phyloP scores from a whole-genome alignment of 768 basidiomycete genomes.

The Pluteus cervinus region DNA sequence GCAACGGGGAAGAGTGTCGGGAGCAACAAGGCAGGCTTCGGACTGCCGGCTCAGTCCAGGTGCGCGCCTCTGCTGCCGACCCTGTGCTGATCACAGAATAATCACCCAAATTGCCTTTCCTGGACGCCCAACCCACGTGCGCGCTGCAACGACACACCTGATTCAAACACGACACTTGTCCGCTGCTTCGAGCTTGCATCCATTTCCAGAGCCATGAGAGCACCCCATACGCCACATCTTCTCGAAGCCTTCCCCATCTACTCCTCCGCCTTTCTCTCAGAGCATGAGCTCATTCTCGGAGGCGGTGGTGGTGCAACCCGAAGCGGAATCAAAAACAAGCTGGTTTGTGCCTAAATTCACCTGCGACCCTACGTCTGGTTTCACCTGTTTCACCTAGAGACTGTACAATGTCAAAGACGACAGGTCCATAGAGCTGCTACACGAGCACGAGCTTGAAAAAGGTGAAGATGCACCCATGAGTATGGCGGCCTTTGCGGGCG shows the following conservation, averaged over 20 bases:
- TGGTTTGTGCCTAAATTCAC: slow-evolving; percentile 45
- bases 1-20: no score
- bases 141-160: background rate
- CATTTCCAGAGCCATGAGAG: slow-evolving; percentile 49
- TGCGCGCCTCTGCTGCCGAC: no score
- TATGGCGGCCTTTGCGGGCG: slow-evolving; percentile 65
- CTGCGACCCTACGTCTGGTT: slow-evolving; percentile 2
- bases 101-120: no score
- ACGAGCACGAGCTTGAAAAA: slow-evolving; percentile 69
- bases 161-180: slow-evolving; percentile 4
- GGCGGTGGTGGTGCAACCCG: slow-evolving; percentile 86
- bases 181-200: slow-evolving; percentile 4
- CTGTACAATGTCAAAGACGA: slow-evolving; percentile 57
- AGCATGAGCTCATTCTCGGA: slow-evolving; percentile 71
- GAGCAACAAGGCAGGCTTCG: no score
- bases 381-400: slow-evolving; percentile 38
- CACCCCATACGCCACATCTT: slow-evolving; percentile 72
- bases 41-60: no score
- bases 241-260: slow-evolving; percentile 85
- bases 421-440: slow-evolving; percentile 45
- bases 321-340: slow-evolving; percentile 91
- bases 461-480: slow-evolving; percentile 98
- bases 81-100: no score
- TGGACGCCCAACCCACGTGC: no score
- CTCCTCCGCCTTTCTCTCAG: slow-evolving; percentile 72